Evolutionary conservation across 2,329 filamentous ascomycete species (phyloP), one percentile per base, ranked within the genome.

Genomic region (Phyllosticta citrichinensis): DNA sequence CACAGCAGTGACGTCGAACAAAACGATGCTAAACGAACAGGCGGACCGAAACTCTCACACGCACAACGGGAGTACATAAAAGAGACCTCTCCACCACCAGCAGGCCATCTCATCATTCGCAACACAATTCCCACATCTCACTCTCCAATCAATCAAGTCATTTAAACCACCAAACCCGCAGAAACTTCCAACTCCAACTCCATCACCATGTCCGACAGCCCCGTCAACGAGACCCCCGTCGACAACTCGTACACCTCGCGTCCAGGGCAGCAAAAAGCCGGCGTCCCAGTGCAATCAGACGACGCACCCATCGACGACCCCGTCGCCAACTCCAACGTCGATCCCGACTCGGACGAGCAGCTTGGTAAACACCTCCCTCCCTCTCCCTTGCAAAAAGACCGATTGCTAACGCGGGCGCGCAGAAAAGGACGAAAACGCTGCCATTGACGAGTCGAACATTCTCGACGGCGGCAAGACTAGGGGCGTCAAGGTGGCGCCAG

Each of bases 391-490:
- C 19, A 22, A 52, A 60, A 30, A 10, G 17, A 35, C 33, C 24
- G 4, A 27, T 30, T 30, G 1, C 40, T 27, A 35, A 55, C 64
- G 17, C 65, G 24, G 40, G 17, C 10, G 1, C 2, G 10, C 59
- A 79, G 78, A 71, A 50, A 70, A 70, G 8, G 80, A 82, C 58
- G 80, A 82, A 22, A 68, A 68, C 2, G 77, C 80, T 2, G 79
- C 79, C 2, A 80, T 81, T 52, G 75, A 81, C 58, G 61, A 74
- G 63, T 67, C 62, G 59, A 81, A 81, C 64, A 80, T 81, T 50
- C 65, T 81, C 8, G 40, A 47, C 6, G 40, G 56, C 14, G 24
- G 40, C 14, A 76, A 78, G 30, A 81, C 79, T 8, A 73, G 79
- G 19, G 78, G 79, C 60, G 79, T 77, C 0, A 67, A 76, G 0